phyloP scores from a whole-genome alignment of 2,329 filamentous ascomycete genomes.

The Esteya vermicola region DNA sequence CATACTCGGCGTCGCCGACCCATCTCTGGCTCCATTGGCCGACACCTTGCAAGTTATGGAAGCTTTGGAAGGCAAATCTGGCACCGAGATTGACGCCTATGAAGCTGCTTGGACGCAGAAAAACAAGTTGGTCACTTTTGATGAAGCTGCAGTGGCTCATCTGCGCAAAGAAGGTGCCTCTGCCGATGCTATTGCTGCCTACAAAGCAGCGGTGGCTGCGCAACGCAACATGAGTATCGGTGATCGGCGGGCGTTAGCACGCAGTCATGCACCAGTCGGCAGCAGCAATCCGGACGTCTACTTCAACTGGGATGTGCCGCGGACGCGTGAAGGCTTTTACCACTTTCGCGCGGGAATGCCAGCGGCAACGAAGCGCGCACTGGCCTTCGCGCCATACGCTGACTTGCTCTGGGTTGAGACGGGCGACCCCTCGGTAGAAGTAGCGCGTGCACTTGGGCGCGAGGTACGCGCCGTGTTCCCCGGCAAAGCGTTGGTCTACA shows the following conservation, averaged over 20 bases:
- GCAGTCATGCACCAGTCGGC: constrained; percentile 48
- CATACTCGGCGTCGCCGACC: constrained; percentile 44
- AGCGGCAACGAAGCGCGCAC: constrained; percentile 83
- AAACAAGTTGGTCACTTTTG: constrained; percentile 76
- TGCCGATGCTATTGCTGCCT: constrained; percentile 50
- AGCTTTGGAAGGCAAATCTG: constrained; percentile 56
- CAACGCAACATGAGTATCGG: constrained; percentile 66
- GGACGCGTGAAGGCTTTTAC: constrained; percentile 88
- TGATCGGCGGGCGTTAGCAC: constrained; percentile 60
- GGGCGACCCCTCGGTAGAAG: constrained; percentile 68
- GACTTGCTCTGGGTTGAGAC: constrained; percentile 98
- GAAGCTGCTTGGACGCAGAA: constrained; percentile 81
- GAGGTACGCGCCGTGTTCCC: constrained; percentile 59
- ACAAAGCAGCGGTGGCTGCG: constrained; percentile 44
- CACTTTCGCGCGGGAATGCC: constrained; percentile 74
- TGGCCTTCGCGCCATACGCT: constrained; percentile 81
- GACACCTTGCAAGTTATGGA: constrained; percentile 90
- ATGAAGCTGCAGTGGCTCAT: constrained; percentile 73
- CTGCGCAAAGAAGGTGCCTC: constrained; percentile 51
- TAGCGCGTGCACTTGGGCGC: constrained; percentile 60
- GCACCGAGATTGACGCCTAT: constrained; percentile 69
- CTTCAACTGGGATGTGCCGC: constrained; percentile 84
- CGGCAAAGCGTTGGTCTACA: constrained; percentile 87
- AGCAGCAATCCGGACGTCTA: constrained; percentile 43
- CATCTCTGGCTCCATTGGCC: constrained; percentile 27